Evolutionary conservation across 2,329 filamentous ascomycete species (phyloP), one percentile per base, ranked within the genome.

Genomic region (Colletotrichum sp.): DNA sequence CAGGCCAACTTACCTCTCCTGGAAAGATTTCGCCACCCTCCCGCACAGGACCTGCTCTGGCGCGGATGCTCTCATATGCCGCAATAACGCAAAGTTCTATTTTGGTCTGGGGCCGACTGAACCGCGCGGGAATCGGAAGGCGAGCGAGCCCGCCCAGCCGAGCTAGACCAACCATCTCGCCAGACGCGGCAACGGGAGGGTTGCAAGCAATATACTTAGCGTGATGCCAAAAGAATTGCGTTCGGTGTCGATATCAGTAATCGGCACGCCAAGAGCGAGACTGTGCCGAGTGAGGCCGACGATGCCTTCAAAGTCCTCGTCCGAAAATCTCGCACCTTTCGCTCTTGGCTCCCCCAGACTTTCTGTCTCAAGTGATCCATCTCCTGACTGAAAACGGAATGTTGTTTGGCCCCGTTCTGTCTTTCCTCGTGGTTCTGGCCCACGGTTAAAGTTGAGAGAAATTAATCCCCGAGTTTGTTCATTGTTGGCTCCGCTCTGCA

Each of bases 381-480:
- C 36, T 69, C 10, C n/a, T 44, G 36, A 70, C 68, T 63, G 39
- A 55, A 63, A 63, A 49, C 32, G 36, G 36, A 52, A 63, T 52
- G 8, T 34, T 34, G 28, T 44, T 68, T 34, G 16, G 68, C 28
- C 57, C 57, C 39, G 39, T 63, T 32, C 55, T 69, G 32, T 32
- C 57, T 55, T 6, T 34, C 26, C 55, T 63, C 52, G 60, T 60
- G 67, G 49, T 39, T 52, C 73, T 18, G 34, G 70, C 28, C 28
- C 26, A 34, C n/a, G 63, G 62, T 65, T 64, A 67, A 24, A 76
- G 70, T 76, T 73, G 68, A 18, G 36, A 52, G 55, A 72, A 57
- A 72, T 63, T 72, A 75, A 63, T 68, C 55, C 68, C 72, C 72
- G 72, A 68, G 18, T 72, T 68, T 52, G 32, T 49, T 55, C 65